Base-by-base conservation (phyloP, 352 stramenopile genomes). In the Phytophthora hybrid region DNA sequence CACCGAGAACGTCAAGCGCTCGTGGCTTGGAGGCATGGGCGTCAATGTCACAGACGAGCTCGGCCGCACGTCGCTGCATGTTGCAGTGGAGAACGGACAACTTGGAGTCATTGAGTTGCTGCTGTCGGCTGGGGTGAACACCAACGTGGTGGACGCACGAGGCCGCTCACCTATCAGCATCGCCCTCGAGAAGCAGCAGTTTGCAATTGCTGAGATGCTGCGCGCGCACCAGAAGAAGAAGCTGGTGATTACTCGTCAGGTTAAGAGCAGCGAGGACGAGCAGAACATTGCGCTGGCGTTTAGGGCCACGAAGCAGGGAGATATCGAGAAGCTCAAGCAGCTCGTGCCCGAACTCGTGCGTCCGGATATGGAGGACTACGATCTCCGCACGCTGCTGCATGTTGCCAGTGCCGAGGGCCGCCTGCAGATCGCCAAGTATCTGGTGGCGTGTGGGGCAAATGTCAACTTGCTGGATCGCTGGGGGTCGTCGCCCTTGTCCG, bases 401-500 rank as follows among this genome's bases (percentile, higher is more conserved):
- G 80, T 95, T 16, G 89, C 89, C 2, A 91, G 82, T 64, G 87
- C 87, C 0, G 89, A 95, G 72, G 87, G 87, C 2, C 74, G 88
- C 57, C 63, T 91, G 5, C 58, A 71, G 19, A 78, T 92, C 23
- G 82, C 77, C 47, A 85, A 87, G 66, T 91, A 91, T 65, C 69
- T 95, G 19, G 82, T 95, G 1, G 77, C 84, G 6, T 90, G 83
- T 19, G 87, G 85, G 1, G 87, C 87, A 3, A 93, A 93, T 26
- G 87, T 95, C 14, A 95, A 95, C 37, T 59, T 91, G 39, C 63
- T 95, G 11, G 89, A 95, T 71, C 87, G 89, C 57, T 95, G 87
- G 87, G 84, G 87, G 4, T 93, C 82, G 14, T 93, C 89, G 0
- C 78, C 89, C 3, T 69, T 95, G 16, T 89, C 87, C 0, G 89